Evolutionary conservation across 1,284 basidiomycete genomes (phyloP), one percentile per base, ranked within the genome.

Genomic region (Volvariella surrecta): DNA sequence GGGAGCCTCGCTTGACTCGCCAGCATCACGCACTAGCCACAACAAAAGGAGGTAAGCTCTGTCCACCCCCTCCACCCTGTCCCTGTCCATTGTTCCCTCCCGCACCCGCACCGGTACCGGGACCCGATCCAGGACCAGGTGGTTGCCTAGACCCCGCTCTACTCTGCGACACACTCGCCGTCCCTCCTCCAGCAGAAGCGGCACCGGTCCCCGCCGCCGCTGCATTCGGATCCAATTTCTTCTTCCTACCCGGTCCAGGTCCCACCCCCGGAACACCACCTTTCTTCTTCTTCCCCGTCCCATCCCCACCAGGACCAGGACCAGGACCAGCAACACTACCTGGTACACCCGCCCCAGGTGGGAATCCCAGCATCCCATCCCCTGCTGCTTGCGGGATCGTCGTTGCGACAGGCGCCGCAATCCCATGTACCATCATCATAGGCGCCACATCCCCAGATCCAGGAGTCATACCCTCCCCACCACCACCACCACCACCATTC

Each of bases 1-100:
- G n/a, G n/a, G n/a, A n/a, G n/a, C n/a, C n/a, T n/a, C n/a, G n/a
- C n/a, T n/a, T n/a, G n/a, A n/a, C n/a, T n/a, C n/a, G n/a, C n/a
- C n/a, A n/a, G n/a, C 30, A 39, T 46, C 47, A 77, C 16, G 74
- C 74, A 53, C 70, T 78, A 32, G 76, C 73, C 43, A 70, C 62
- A 20, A 79, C 72, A 35, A 74, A 69, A 43, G 74, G 64, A 39
- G 73, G 73, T 13, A 74, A 56, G 21, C 24, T 28, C 24, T 28
- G 24, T 28, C 62, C 52, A n/a, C 57, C 46, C 17, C 49, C 52
- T 31, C 45, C 46, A 15, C 51, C 53, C 32, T 47, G 44, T 35
- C 48, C 46, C 50, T 54, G 46, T 48, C 55, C 50, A 43, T 55
- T 28, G 11, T 41, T 49, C 52, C 50, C 48, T 55, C 57, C 34